phyloP scores from a whole-genome alignment of 2,329 filamentous ascomycete genomes.

The Cladosporium sp. region DNA sequence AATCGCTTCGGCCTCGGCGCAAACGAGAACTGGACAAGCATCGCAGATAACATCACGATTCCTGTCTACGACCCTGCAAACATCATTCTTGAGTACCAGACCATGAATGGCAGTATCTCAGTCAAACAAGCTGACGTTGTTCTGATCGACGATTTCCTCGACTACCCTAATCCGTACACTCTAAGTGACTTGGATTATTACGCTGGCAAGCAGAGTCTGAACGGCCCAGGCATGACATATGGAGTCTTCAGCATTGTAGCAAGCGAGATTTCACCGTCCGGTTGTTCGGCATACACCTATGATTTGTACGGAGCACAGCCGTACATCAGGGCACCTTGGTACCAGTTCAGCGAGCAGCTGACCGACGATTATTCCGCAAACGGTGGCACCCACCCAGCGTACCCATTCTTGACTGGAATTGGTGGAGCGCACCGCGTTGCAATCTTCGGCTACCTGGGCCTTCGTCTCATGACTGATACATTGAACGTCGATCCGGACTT shows the following conservation, averaged over 20 bases:
- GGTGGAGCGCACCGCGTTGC: slow-evolving; percentile 66
- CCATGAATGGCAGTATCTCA: slow-evolving; percentile 62
- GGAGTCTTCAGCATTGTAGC: slow-evolving; percentile 65
- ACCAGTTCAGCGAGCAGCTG: slow-evolving; percentile 67
- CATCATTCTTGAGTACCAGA: slow-evolving; percentile 61
- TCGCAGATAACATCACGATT: slow-evolving; percentile 53
- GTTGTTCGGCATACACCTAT: slow-evolving; percentile 66
- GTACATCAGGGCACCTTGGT: slow-evolving; percentile 64
- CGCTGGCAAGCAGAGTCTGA: slow-evolving; percentile 61
- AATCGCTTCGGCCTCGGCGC: slow-evolving; percentile 49
- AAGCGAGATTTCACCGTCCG: slow-evolving; percentile 60
- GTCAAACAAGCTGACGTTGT: slow-evolving; percentile 72
- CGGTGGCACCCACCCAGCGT: slow-evolving; percentile 65
- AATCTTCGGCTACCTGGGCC: slow-evolving; percentile 64
- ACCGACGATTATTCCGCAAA: slow-evolving; percentile 58
- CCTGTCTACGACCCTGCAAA: slow-evolving; percentile 51
- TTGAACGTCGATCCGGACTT: slow-evolving; percentile 62
- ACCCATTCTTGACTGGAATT: slow-evolving; percentile 67
- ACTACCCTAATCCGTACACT: slow-evolving; percentile 54
- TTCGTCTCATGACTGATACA: slow-evolving; percentile 56
- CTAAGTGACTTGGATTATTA: slow-evolving; percentile 64
- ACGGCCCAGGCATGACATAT: slow-evolving; percentile 71
- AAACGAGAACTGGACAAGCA: slow-evolving; percentile 57
- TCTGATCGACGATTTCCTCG: slow-evolving; percentile 60
- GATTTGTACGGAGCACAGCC: slow-evolving; percentile 59